A percentile compares a stretch with the other conserved stretches of the same genome.
Evolutionary conservation across 2,329 filamentous ascomycete genomes (phyloP).

Genomic region (Zopfia rhizophila): DNA sequence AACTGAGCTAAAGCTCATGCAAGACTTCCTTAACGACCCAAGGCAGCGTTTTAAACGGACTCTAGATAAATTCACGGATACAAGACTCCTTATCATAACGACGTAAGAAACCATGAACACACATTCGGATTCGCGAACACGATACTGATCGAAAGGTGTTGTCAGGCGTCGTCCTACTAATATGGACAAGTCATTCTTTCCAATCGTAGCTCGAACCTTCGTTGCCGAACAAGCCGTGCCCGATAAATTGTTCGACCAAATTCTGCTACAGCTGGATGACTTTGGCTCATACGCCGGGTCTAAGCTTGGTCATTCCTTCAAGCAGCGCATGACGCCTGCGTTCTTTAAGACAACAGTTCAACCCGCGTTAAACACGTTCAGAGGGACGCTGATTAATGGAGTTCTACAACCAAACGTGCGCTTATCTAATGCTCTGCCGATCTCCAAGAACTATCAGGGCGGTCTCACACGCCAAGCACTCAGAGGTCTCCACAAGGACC

Average conservation of each 20-base stretch:
- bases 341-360: constrained; percentile 2
- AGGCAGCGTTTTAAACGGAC: constrained; percentile 18
- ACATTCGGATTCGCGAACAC: no score
- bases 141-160: no score
- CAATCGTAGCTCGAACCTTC: constrained; percentile 24
- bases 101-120: no score
- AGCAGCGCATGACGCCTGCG: constrained; percentile 10
- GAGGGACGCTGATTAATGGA: constrained; percentile 32
- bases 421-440: constrained; percentile 26
- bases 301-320: no score
- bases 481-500: no score
- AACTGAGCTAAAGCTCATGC: constrained; percentile 25
- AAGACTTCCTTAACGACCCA: constrained; percentile 22
- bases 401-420: constrained; percentile 33
- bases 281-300: constrained; percentile 6
- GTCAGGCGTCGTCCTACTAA: no score
- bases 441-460: no score
- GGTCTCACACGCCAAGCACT: no score
- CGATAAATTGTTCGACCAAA: constrained; percentile 17
- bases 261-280: constrained; percentile 14
- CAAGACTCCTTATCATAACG: constrained; percentile 23
- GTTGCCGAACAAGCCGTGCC: constrained; percentile 14
- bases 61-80: constrained; percentile 5
- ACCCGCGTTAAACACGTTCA: constrained; percentile 23
- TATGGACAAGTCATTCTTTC: background rate